Base-by-base conservation (phyloP, 2,329 filamentous ascomycete species). In the Trichocomaceae sp. region DNA sequence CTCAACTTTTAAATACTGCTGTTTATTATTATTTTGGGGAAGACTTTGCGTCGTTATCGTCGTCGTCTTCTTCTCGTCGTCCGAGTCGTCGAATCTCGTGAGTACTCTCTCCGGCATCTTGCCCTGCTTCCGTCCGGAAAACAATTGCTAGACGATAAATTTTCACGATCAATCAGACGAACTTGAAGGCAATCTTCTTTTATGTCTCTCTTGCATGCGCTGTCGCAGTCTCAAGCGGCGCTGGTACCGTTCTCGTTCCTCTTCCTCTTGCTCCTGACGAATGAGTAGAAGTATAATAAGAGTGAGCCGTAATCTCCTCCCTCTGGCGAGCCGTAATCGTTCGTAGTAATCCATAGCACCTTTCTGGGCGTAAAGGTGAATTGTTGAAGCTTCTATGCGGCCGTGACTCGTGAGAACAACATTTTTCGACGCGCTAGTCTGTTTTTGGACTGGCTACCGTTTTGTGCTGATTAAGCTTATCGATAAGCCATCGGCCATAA, bases 91-190 rank as follows among this genome's bases (percentile, higher is more conserved):
- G 57, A 76, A 75, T 33, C 66, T 66, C 13, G 64, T 71, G 56
- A 69, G 68, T 10, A 74, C 66, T 59, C 69, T 68, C 63, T 75
- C 72, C 26, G 73, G 72, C 74, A 76, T 76, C 29, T 47, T 67
- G 61, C 48, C 47, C 15, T 13, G 31, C 31, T 35, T 35, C 9
- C 12, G 31, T 35, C 13, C 31, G 3, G 31, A 35, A 15, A 35
- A 15, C 13, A 35, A 15, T 35, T 35, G 3, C 23, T 26, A 26
- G 23, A 26, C 7, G 23, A 26, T 26, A 35, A 13, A n/a, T n/a
- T n/a, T 35, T 15, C 2, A 4, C 31, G 6, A 29, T 35, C 31
- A 35, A 13, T 35, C 12, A 15, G 3, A 2, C 9, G 3, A 3
- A 2, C 9, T 3, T 35, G 31, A 13, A 29, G 1, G 10, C 12